These are phyloP conservation scores for Sicyos edulis DNA, from an alignment of 306 rosid species.

Conservation along the genomic window DNA sequence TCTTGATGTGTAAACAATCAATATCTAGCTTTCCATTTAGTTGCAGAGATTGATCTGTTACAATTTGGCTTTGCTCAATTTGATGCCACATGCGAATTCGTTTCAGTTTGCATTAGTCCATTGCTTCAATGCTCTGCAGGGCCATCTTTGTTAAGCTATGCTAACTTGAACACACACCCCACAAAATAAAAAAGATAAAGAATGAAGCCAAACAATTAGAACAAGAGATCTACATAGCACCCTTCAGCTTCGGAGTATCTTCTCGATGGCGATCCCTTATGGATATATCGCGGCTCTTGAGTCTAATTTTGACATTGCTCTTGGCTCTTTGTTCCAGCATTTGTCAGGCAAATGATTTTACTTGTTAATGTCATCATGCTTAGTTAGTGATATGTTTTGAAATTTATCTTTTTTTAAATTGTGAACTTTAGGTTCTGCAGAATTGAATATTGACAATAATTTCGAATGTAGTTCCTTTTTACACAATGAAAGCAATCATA, in stretches of 20 bases:
- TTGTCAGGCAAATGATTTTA: neutral
- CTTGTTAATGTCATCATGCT: neutral
- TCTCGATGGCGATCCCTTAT: neutral
- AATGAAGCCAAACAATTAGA: no score
- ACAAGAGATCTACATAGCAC: neutral
- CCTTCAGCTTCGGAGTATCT: neutral
- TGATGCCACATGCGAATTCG: neutral
- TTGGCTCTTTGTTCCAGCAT: neutral
- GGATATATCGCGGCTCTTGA: neutral
- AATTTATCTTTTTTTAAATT: neutral
- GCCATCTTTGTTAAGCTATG: neutral
- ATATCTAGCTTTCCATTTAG: neutral
- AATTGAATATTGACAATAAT: neutral
- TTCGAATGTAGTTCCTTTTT: neutral
- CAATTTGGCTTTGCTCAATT: neutral
- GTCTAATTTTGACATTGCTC: neutral
- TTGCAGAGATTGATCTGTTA: slow-evolving; percentile 9
- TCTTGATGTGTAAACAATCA: slow-evolving; percentile 15
- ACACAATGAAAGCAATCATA: neutral
- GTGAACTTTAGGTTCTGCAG: neutral
- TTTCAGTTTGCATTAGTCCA: neutral
- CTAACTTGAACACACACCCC: no score
- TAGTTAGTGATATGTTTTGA: neutral
- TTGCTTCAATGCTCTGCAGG: slow-evolving; percentile 2
- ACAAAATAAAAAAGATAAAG: no score